These are phyloP conservation scores for Monosporascus cannonballus DNA, from an alignment of 2,329 filamentous ascomycete genomes.

Conservation along the genomic window DNA sequence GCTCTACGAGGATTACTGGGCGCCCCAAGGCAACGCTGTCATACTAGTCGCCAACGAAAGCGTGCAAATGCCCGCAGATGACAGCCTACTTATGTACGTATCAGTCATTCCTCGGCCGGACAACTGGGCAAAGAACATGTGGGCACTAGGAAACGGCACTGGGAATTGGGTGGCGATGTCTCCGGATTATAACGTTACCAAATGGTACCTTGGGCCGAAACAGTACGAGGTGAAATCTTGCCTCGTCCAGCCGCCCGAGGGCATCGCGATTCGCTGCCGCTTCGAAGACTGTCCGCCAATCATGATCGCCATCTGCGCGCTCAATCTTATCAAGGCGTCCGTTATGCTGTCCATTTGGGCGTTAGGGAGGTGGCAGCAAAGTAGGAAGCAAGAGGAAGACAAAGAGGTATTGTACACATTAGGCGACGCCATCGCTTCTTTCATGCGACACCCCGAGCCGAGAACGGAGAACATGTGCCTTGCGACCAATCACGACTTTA, in stretches of 20 bases:
- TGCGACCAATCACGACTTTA: constrained; percentile 12
- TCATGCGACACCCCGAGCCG: constrained; percentile 17
- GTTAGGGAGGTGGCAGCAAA: constrained; percentile 6
- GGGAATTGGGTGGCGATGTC: neutral
- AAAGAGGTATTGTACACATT: constrained; percentile 16
- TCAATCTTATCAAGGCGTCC: constrained; percentile 14
- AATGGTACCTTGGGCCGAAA: constrained; percentile 16
- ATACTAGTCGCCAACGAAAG: constrained; percentile 14
- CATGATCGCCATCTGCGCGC: constrained; percentile 11
- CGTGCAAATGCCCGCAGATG: constrained; percentile 3
- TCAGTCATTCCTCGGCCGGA: constrained; percentile 13
- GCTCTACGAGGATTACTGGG: constrained; percentile 15
- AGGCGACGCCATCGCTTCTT: constrained; percentile 22
- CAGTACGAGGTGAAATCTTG: constrained; percentile 18
- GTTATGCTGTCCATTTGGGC: constrained; percentile 15
- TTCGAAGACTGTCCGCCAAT: constrained; percentile 19
- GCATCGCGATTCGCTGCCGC: constrained; percentile 7
- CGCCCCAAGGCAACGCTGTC: constrained; percentile 15
- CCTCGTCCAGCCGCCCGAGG: constrained; percentile 11
- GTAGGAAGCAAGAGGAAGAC: neutral
- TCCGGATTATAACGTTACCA: constrained; percentile 1
- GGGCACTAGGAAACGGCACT: constrained; percentile 18
- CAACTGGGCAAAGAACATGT: constrained; percentile 22
- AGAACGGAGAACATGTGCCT: constrained; percentile 18
- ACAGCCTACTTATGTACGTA: constrained; percentile 18